phyloP scores from a whole-genome alignment of 352 stramenopile genomes.

The Phytophthora tubulina region DNA sequence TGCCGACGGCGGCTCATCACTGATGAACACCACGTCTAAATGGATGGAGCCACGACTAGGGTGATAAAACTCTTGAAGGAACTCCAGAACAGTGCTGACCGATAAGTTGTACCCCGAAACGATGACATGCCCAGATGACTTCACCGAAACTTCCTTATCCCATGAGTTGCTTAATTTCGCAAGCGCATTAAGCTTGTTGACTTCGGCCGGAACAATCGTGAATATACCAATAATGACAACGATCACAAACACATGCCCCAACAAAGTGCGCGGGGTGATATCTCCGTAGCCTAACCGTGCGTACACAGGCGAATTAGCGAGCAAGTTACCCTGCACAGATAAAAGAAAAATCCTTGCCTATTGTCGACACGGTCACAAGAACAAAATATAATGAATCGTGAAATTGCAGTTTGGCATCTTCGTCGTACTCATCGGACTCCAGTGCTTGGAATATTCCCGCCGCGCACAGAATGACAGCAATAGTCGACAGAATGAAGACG shows the following conservation, averaged over 20 bases:
- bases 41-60: conserved; percentile 62
- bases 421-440: conserved; percentile 52
- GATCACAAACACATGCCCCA: conserved; percentile 79
- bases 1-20: conserved; percentile 49
- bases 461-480: conserved; percentile 71
- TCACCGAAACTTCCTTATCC: conserved; percentile 64
- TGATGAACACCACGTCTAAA: conserved; percentile 75
- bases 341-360: conserved; percentile 48
- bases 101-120: conserved; percentile 62
- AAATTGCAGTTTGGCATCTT: conserved; percentile 51
- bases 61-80: conserved; percentile 83
- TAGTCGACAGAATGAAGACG: conserved; percentile 73
- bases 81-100: conserved; percentile 56
- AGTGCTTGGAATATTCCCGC: conserved; percentile 74
- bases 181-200: conserved; percentile 68
- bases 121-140: conserved; percentile 68
- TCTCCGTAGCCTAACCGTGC: conserved; percentile 66
- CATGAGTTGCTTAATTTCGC: conserved; percentile 66
- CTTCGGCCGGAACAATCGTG: conserved; percentile 68
- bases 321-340: background rate
- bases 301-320: background rate
- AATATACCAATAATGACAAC: conserved; percentile 75
- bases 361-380: conserved; percentile 75
- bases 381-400: conserved; percentile 83
- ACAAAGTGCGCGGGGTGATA: conserved; percentile 55